These are phyloP conservation scores for Candida sanyaensis DNA, from an alignment of 1,139 yeast species.

Conservation along the genomic window DNA sequence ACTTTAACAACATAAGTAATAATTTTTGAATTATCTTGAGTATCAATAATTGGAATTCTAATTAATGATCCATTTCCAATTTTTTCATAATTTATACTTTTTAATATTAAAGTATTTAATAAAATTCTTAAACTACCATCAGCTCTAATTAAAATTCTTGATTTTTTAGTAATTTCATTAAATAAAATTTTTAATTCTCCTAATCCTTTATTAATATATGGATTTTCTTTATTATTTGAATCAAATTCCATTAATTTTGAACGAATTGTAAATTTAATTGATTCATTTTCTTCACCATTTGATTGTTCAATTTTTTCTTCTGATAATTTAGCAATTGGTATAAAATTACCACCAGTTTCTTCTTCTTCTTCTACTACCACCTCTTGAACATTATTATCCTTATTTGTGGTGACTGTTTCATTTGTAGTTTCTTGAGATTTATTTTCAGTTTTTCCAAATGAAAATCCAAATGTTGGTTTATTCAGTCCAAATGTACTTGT, in stretches of 20 bases:
- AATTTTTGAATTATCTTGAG: slow-evolving; percentile 30
- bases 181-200: slow-evolving; percentile 80
- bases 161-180: slow-evolving; percentile 56
- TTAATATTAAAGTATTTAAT: slow-evolving; percentile 59
- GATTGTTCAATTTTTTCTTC: slow-evolving; percentile 46
- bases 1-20: slow-evolving; percentile 72
- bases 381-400: too few species aligned
- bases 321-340: slow-evolving; percentile 47
- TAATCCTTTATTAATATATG: slow-evolving; percentile 67
- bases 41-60: slow-evolving; percentile 57
- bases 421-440: slow-evolving; percentile 9
- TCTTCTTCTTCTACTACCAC: slow-evolving; percentile 31
- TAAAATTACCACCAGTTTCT: slow-evolving; percentile 47
- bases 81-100: slow-evolving; percentile 54
- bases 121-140: slow-evolving; percentile 88
- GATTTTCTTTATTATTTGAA: slow-evolving; percentile 46
- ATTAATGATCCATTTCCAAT: slow-evolving; percentile 62
- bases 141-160: slow-evolving; percentile 78
- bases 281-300: slow-evolving; percentile 90
- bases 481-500: not conserved
- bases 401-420: slow-evolving; percentile 1
- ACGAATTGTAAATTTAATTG: slow-evolving; percentile 59
- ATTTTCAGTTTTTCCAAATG: slow-evolving; percentile 3
- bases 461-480: not conserved
- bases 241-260: slow-evolving; percentile 71